Conservation (phyloP, 2,329 filamentous ascomycete genomes). For the Trichothecium sympodiale region DNA sequence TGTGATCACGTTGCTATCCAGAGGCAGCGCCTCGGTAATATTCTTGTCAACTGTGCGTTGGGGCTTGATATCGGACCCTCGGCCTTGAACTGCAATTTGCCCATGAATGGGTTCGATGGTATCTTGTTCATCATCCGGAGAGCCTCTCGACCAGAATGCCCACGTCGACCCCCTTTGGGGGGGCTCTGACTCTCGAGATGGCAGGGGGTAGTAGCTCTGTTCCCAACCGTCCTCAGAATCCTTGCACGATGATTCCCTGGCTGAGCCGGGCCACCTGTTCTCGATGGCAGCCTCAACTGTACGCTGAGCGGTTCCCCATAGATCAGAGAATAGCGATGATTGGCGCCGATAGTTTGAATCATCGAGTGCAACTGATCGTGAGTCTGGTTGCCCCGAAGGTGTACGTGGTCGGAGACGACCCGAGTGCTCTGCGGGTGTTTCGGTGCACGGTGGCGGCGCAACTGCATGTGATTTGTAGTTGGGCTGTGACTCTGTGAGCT, state of each 20-base stretch:
- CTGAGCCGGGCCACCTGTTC: not conserved
- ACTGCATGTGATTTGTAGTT: conserved; percentile 1
- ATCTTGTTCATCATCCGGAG: conserved; percentile 22
- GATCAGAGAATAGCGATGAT: conserved; percentile 27
- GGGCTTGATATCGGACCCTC: conserved; percentile 45
- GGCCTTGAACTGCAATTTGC: conserved; percentile 45
- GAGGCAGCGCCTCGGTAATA: conserved; percentile 15
- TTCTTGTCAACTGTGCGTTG: conserved; percentile 32
- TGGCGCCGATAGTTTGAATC: conserved; percentile 8
- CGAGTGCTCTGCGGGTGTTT: conserved; percentile 1
- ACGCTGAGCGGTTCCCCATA: conserved; percentile 20
- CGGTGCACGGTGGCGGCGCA: not conserved
- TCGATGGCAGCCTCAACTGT: conserved; percentile 3
- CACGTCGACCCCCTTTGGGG: conserved; percentile 55
- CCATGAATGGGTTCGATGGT: conserved; percentile 28
- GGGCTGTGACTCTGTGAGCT: conserved; percentile 13
- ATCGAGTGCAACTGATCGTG: conserved; percentile 7
- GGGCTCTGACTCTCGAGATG: conserved; percentile 18
- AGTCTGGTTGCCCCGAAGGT: conserved; percentile 6
- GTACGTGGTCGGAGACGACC: not conserved
- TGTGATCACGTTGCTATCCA: conserved; percentile 19
- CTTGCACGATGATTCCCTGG: conserved; percentile 2
- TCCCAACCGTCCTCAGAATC: not conserved
- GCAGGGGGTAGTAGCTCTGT: conserved; percentile 28
- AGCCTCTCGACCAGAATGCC: conserved; percentile 69